Evolutionary conservation across 148 eudicot genomes (phyloP), one percentile per base, ranked within the genome.

Genomic region (Fagopyrum tataricum): DNA sequence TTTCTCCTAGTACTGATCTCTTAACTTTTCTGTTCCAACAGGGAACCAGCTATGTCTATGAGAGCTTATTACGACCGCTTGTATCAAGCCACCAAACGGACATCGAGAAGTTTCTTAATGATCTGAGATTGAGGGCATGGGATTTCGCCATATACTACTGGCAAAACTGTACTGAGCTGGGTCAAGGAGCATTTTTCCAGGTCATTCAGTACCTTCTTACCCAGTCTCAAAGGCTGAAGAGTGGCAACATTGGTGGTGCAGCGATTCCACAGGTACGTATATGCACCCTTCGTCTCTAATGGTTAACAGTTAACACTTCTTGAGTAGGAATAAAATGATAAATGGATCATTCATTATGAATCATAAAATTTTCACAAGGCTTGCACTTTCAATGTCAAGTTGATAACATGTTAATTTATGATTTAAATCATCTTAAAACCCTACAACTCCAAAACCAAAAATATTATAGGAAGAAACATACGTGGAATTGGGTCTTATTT

Each of bases 1-100:
- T 46, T 46, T 46, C 37, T 6, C 59, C 0, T 0, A 18, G 24
- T n/a, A 18, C 59, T 20, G 24, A 6, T 18, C 24, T 53, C 59
- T 18, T n/a, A 3, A 51, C 20, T 1, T 56, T 7, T 26, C 2
- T 61, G 40, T 12, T 61, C n/a, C 67, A 24, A 31, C 42, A 78
- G 96, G 98, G 98, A 80, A 87, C 87, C 37, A 85, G 83, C 14
- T 85, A 78, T 70, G 78, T 93, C 17, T 93, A 93, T 18, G 88
- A 86, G 15, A 83, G 75, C 58, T 71, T 93, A 5, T 73, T 93
- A 70, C 62, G 89, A 72, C 96, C 98, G 7, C 85, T 77, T 67
- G 88, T 91, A 12, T 56, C 85, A 1, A 86, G 46, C 66, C 90
- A 91, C 24, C 94, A 89, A 83, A 81, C 89, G 13, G 94, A 86